Evolutionary conservation across 108 stramenopile species (phyloP).

Genomic region (Tribonema minus): DNA sequence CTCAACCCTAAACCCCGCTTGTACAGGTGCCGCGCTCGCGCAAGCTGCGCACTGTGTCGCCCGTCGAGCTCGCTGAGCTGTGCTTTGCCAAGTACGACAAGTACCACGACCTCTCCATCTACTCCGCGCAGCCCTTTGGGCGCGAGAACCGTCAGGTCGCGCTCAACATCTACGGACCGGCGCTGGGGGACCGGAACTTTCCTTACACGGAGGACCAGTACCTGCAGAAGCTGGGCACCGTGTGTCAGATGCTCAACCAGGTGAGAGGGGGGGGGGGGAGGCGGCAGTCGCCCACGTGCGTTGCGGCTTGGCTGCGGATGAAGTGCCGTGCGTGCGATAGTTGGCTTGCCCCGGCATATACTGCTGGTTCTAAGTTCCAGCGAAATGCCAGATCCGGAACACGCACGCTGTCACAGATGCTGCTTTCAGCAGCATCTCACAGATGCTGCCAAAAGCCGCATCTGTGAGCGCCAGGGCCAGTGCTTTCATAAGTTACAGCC

Average conservation of each 20-base stretch:
- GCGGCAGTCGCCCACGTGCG: no score
- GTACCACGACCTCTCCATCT: conserved; percentile 12
- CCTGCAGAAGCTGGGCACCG: conserved; percentile 5
- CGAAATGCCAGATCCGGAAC: no score
- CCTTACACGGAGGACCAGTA: conserved; percentile 13
- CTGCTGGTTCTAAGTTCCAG: no score
- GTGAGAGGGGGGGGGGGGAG: not conserved
- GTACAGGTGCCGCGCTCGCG: not conserved
- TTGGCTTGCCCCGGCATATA: no score
- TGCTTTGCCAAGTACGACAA: conserved; percentile 10
- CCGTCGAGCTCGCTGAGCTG: conserved; percentile 16
- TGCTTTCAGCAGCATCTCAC: no score
- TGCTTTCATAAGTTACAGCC: no score
- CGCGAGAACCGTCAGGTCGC: conserved; percentile 5
- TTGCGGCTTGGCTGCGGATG: no score
- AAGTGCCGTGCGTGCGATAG: no score
- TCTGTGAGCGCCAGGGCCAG: no score
- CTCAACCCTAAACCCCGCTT: no score
- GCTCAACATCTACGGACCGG: conserved; percentile 18
- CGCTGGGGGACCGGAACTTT: conserved; percentile 4
- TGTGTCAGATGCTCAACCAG: conserved; percentile 23
- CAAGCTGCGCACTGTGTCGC: not conserved
- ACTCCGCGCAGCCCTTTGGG: not conserved
- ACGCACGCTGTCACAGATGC: no score
- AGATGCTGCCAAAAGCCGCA: no score